Conservation (phyloP, 768 basidiomycete species). For the Leccinum ochraceum region DNA sequence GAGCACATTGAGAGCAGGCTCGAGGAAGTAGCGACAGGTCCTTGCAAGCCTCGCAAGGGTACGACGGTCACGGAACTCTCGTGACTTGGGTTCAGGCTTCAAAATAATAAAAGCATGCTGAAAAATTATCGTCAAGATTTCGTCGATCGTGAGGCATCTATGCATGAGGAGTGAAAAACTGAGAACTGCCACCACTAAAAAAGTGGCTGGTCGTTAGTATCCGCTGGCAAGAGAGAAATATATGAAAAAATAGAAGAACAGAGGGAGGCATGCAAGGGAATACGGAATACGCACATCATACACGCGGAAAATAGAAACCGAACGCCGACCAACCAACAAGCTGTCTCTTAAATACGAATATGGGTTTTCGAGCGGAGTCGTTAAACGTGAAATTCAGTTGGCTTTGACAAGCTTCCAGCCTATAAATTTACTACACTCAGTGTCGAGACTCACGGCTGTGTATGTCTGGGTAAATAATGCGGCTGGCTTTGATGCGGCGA, state of each 20-base stretch:
- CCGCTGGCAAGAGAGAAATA: background rate
- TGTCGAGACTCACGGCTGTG: slow-evolving; percentile 17
- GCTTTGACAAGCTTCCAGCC: background rate
- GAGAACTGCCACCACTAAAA: slow-evolving; percentile 18
- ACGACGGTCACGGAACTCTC: slow-evolving; percentile 30
- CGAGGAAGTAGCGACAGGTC: slow-evolving; percentile 32
- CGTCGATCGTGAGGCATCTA: slow-evolving; percentile 35
- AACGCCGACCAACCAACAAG: slow-evolving; percentile 6
- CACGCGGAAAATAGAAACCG: slow-evolving; percentile 20
- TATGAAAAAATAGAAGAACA: background rate
- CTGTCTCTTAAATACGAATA: slow-evolving; percentile 3
- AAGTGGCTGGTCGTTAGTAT: slow-evolving; percentile 3
- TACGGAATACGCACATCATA: slow-evolving; percentile 24
- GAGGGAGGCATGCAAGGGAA: slow-evolving; percentile 1
- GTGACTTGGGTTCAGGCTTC: slow-evolving; percentile 31
- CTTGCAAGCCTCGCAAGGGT: slow-evolving; percentile 36
- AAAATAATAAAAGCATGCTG: slow-evolving; percentile 29
- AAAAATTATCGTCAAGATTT: slow-evolving; percentile 35
- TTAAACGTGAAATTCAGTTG: slow-evolving; percentile 5
- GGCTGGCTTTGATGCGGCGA: slow-evolving; percentile 20
- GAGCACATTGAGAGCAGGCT: slow-evolving; percentile 34
- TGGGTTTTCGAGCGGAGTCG: slow-evolving; percentile 27
- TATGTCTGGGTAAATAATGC: slow-evolving; percentile 17
- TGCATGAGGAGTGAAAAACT: slow-evolving; percentile 29
- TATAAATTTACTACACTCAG: background rate